Percentiles rank a stretch among this genome's conserved stretches.
phyloP scores from a whole-genome alignment of 2,329 filamentous ascomycete species.

The Akanthomyces uredinophilus region DNA sequence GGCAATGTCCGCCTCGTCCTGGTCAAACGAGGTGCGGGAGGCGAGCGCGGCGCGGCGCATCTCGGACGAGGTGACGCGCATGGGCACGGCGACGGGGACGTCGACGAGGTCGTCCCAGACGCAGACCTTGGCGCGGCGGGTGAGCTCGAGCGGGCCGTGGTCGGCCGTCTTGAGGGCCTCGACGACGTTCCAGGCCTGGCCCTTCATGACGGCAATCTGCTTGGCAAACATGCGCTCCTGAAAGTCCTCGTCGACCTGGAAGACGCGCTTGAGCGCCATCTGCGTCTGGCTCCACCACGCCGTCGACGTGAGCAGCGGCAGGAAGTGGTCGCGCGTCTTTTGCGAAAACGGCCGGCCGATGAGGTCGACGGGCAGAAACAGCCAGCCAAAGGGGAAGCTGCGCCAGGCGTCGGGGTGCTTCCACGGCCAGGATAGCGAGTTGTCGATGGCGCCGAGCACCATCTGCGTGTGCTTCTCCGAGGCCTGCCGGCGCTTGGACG shows the following conservation, averaged over 20 bases:
- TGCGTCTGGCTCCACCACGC: constrained; percentile 97
- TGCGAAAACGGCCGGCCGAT: constrained; percentile 96
- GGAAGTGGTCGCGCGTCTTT: constrained; percentile 86
- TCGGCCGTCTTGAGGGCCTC: constrained; percentile 91
- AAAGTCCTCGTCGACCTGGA: constrained; percentile 90
- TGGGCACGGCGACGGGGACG: constrained; percentile 86
- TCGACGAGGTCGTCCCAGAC: constrained; percentile 99
- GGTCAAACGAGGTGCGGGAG: constrained; percentile 53
- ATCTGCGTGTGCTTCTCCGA: constrained; percentile 54
- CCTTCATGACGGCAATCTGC: constrained; percentile 98
- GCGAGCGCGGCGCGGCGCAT: constrained; percentile 59
- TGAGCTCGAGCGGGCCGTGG: constrained; percentile 90
- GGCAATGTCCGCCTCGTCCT: constrained; percentile 91
- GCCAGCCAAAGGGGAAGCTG: constrained; percentile 96
- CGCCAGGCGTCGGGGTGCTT: constrained; percentile 94
- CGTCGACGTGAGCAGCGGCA: constrained; percentile 91
- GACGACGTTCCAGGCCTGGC: constrained; percentile 98
- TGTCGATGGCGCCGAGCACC: constrained; percentile 89
- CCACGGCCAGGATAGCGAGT: constrained; percentile 98
- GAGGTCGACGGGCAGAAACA: constrained; percentile 92
- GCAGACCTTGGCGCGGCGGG: constrained; percentile 81
- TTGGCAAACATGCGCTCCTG: constrained; percentile 98
- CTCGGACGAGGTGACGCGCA: constrained; percentile 80
- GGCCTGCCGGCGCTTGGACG: constrained; percentile 46
- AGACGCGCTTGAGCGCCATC: constrained; percentile 76